A percentile compares a stretch with the other conserved stretches of the same genome.
Evolutionary conservation across 495 filamentous ascomycete species (phyloP).

Genomic region (Podospora appendiculata): DNA sequence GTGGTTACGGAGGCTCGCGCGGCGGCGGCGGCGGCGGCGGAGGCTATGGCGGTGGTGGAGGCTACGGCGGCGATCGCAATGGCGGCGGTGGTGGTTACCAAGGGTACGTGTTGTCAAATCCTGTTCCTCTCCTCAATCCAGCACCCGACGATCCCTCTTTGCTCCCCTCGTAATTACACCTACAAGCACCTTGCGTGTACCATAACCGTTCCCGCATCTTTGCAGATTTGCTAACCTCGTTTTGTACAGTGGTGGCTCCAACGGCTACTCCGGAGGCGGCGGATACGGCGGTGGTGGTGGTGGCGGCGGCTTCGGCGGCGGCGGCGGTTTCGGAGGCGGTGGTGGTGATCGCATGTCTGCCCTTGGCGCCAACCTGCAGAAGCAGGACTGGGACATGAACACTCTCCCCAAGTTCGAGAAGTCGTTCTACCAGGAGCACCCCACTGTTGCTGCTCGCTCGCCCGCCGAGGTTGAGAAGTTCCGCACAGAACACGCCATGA

Average conservation of each 20-base stretch:
- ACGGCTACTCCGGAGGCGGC: constrained; percentile 23
- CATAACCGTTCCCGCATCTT: neutral
- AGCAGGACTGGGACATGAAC: constrained; percentile 75
- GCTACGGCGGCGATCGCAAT: constrained; percentile 15
- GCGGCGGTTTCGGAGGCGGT: constrained; percentile 46
- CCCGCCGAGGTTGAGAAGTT: constrained; percentile 77
- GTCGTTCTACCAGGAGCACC: constrained; percentile 95
- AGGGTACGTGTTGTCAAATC: constrained; percentile 15
- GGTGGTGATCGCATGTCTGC: constrained; percentile 90
- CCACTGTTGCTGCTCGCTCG: constrained; percentile 65
- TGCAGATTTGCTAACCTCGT: constrained; percentile 13
- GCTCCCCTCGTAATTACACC: too few species aligned
- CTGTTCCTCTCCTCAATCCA: constrained; percentile 5
- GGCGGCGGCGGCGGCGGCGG: constrained; percentile 39
- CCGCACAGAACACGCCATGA: constrained; percentile 71
- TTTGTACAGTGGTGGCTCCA: constrained; percentile 18
- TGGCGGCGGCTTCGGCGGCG: constrained; percentile 45
- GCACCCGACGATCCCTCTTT: too few species aligned
- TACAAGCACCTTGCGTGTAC: neutral
- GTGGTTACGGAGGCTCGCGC: constrained; percentile 53
- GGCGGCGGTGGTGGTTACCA: constrained; percentile 11
- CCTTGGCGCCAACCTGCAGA: constrained; percentile 77
- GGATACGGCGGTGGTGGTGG: constrained; percentile 41
- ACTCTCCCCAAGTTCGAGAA: constrained; percentile 95
- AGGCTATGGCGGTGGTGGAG: constrained; percentile 10